Evolutionary conservation across 129 eudicot genomes (phyloP).

Genomic region (Lactuca sativa): DNA sequence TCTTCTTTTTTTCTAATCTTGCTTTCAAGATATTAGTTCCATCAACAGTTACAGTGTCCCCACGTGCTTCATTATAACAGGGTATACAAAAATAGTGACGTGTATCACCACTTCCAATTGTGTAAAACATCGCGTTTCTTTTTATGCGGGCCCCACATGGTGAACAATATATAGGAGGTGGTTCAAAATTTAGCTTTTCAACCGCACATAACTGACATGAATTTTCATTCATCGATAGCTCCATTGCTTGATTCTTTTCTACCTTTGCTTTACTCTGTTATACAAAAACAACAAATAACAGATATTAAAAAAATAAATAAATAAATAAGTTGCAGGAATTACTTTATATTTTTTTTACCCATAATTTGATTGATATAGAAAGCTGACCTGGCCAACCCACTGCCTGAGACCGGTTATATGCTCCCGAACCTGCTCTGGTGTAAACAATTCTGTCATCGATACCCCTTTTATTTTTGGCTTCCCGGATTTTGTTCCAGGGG

Average conservation of each 20-base stretch:
- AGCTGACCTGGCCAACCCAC: slow-evolving; percentile 99
- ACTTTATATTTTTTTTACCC: too few relatives aligned
- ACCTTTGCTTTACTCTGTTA: slow-evolving; percentile 93
- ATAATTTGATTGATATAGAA: neutral
- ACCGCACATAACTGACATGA: slow-evolving; percentile 98
- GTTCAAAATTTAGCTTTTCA: slow-evolving; percentile 95
- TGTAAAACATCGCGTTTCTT: slow-evolving; percentile 90
- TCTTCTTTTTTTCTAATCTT: slow-evolving; percentile 91
- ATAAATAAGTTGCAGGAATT: too few relatives aligned
- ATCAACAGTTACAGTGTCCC: slow-evolving; percentile 75
- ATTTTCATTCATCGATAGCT: slow-evolving; percentile 82
- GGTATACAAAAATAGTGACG: slow-evolving; percentile 84
- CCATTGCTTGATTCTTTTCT: slow-evolving; percentile 98
- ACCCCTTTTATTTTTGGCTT: slow-evolving; percentile 93
- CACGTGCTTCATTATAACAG: slow-evolving; percentile 87
- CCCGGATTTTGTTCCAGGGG: slow-evolving; percentile 72
- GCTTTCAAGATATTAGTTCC: slow-evolving; percentile 68
- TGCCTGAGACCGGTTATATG: slow-evolving; percentile 91
- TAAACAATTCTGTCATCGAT: slow-evolving; percentile 84
- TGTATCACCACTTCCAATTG: slow-evolving; percentile 83
- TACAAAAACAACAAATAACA: slow-evolving; percentile 12
- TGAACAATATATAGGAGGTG: slow-evolving; percentile 90
- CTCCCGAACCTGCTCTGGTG: slow-evolving; percentile 89
- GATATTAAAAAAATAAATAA: neutral
- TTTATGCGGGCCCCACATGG: slow-evolving; percentile 93